Evolutionary conservation across 176 grass and related monocot species (phyloP).

Genomic region (Rhipidocladum racemiflorum): DNA sequence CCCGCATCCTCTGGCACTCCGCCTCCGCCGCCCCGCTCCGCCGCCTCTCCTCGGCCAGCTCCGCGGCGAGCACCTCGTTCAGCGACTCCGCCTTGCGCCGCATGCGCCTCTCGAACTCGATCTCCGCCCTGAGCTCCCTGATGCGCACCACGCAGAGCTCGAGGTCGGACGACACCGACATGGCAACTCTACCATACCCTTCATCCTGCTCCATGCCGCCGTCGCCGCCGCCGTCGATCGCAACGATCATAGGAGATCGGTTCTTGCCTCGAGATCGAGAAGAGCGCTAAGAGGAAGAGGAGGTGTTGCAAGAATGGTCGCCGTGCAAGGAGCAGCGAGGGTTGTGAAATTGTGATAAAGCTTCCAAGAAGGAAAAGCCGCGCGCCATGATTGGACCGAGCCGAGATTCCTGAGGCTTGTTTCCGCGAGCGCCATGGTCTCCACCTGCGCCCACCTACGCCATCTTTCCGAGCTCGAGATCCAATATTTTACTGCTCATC

Average conservation of each 20-base stretch:
- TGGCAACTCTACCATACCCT: neutral
- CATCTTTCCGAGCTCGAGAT: constrained; percentile 39
- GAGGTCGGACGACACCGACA: constrained; percentile 37
- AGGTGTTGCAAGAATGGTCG: neutral
- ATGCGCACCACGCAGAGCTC: constrained; percentile 37
- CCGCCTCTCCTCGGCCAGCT: constrained; percentile 64
- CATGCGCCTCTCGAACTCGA: constrained; percentile 64
- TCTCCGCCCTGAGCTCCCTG: constrained; percentile 45
- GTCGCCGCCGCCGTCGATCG: neutral
- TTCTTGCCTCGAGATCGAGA: neutral
- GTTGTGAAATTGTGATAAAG: constrained; percentile 83
- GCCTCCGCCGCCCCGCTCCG: constrained; percentile 45
- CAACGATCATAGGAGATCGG: constrained; percentile 37
- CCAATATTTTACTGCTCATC: constrained; percentile 16
- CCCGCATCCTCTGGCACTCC: constrained; percentile 37
- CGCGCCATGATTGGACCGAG: constrained; percentile 34
- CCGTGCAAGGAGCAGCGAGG: constrained; percentile 32
- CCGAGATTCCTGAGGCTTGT: constrained; percentile 34
- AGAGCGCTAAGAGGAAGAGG: neutral
- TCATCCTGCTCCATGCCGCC: neutral
- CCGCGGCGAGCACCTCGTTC: constrained; percentile 43
- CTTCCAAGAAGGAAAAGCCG: constrained; percentile 40
- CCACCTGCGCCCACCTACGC: constrained; percentile 29
- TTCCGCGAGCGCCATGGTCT: constrained; percentile 21
- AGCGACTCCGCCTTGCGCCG: constrained; percentile 53